A percentile compares a stretch with the other conserved stretches of the same genome.
Conservation (phyloP, 352 stramenopile species). For the Globisporangium mamillatum region DNA sequence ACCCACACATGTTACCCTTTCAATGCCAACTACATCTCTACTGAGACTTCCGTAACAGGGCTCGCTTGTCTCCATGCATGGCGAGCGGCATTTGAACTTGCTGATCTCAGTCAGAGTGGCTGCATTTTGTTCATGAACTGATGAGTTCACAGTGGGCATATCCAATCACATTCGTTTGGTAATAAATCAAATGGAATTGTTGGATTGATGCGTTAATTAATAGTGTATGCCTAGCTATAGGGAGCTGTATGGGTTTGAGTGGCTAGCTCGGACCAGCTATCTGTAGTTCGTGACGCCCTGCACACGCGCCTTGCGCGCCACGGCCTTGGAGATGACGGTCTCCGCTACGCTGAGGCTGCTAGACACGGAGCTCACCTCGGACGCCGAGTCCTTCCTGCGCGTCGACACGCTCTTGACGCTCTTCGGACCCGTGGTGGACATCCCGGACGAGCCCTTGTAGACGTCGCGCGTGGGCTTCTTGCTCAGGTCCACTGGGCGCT, state of each 20-base stretch:
- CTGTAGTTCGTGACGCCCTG: conserved; percentile 44
- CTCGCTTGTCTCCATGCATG: too few relatives aligned
- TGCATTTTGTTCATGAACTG: too few relatives aligned
- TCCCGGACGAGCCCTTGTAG: conserved; percentile 47
- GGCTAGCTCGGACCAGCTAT: conserved; percentile 20
- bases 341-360: conserved; percentile 65
- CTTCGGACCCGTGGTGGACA: conserved; percentile 34
- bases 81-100: too few relatives aligned
- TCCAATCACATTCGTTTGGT: background rate
- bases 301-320: conserved; percentile 54
- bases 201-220: background rate
- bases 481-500: conserved; percentile 42
- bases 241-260: background rate
- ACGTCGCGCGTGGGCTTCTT: conserved; percentile 59
- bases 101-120: too few relatives aligned
- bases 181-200: background rate
- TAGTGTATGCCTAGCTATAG: background rate
- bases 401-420: conserved; percentile 57
- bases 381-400: conserved; percentile 43
- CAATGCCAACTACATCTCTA: too few relatives aligned
- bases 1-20: too few relatives aligned
- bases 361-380: conserved; percentile 59
- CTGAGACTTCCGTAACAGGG: too few relatives aligned
- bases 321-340: conserved; percentile 74
- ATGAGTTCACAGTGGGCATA: too few relatives aligned